A percentile compares a stretch with the other conserved stretches of the same genome.
Conservation (phyloP, 805 yeast species). For the Suhomyces vadensis region DNA sequence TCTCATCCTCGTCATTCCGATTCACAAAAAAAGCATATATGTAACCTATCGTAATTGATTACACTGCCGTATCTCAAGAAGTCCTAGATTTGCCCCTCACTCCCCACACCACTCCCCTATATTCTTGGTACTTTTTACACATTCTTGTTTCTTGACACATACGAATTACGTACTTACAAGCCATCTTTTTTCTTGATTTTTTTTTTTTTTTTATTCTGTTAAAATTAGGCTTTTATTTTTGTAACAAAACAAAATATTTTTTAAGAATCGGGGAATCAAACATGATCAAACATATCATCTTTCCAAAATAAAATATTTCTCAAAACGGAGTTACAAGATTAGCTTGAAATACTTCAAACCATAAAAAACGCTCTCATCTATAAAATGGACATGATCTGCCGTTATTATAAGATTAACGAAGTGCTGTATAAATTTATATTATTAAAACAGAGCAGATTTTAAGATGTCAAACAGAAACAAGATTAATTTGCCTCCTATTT, state of each 20-base stretch:
- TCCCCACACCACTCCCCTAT: conserved; percentile 1
- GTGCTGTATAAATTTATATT: no score
- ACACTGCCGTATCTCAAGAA: no score
- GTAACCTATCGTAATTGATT: no score
- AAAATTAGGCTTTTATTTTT: not conserved
- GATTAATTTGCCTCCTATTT: conserved; percentile 43
- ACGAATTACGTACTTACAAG: not conserved
- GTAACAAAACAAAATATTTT: not conserved
- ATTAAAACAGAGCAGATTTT: not conserved
- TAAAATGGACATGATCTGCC: conserved; percentile 2
- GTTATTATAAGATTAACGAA: no score
- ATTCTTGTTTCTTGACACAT: conserved; percentile 1
- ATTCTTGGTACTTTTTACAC: not conserved
- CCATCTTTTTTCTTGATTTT: not conserved
- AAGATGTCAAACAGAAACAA: conserved; percentile 15
- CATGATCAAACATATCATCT: conserved; percentile 8
- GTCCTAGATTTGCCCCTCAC: not conserved
- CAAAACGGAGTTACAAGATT: conserved; percentile 7
- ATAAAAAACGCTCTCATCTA: conserved; percentile 1
- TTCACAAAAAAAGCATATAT: no score
- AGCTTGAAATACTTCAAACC: conserved; percentile 5
- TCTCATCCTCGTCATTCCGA: no score
- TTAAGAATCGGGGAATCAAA: conserved; percentile 7
- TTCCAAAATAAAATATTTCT: conserved; percentile 4
- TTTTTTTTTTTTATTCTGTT: not conserved